Evolutionary conservation across 1,139 yeast genomes (phyloP).

Genomic region (Yamadazyma oceani): DNA sequence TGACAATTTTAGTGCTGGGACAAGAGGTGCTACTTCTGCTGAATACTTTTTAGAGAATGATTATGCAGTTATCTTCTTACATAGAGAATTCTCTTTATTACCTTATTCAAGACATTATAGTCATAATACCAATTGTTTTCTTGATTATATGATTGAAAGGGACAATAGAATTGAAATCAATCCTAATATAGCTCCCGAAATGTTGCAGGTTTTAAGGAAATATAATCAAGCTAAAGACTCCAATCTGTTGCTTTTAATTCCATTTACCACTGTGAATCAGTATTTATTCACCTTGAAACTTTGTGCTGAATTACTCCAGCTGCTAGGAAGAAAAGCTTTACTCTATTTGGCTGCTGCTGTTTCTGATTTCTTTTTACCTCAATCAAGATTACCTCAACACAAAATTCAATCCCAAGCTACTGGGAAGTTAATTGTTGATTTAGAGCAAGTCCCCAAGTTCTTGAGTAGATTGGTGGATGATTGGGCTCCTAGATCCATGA

Average conservation of each 20-base stretch:
- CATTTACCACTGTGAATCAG: slow-evolving; percentile 94
- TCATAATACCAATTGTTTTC: slow-evolving; percentile 79
- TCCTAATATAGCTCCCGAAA: slow-evolving; percentile 58
- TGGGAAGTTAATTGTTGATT: slow-evolving; percentile 71
- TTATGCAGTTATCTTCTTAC: slow-evolving; percentile 88
- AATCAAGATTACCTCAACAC: slow-evolving; percentile 82
- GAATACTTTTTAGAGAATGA: slow-evolving; percentile 84
- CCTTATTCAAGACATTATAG: slow-evolving; percentile 91
- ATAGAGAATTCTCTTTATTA: slow-evolving; percentile 85
- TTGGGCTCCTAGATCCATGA: slow-evolving; percentile 97
- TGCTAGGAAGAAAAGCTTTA: slow-evolving; percentile 55
- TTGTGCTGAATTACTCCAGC: slow-evolving; percentile 60
- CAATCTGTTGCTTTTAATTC: slow-evolving; percentile 65
- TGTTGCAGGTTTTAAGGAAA: slow-evolving; percentile 64
- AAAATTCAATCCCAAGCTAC: slow-evolving; percentile 84
- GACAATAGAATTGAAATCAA: slow-evolving; percentile 59
- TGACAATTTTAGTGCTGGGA: slow-evolving; percentile 96
- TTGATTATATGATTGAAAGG: slow-evolving; percentile 72
- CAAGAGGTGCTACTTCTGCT: slow-evolving; percentile 95
- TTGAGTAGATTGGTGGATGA: slow-evolving; percentile 81
- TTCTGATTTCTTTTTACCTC: slow-evolving; percentile 91
- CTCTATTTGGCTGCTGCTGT: slow-evolving; percentile 97
- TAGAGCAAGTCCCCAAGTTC: slow-evolving; percentile 96
- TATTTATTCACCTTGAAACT: slow-evolving; percentile 79
- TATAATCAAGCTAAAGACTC: slow-evolving; percentile 61